Evolutionary conservation across 495 filamentous ascomycete genomes (phyloP).

Genomic region (Stereocaulon alpinum): DNA sequence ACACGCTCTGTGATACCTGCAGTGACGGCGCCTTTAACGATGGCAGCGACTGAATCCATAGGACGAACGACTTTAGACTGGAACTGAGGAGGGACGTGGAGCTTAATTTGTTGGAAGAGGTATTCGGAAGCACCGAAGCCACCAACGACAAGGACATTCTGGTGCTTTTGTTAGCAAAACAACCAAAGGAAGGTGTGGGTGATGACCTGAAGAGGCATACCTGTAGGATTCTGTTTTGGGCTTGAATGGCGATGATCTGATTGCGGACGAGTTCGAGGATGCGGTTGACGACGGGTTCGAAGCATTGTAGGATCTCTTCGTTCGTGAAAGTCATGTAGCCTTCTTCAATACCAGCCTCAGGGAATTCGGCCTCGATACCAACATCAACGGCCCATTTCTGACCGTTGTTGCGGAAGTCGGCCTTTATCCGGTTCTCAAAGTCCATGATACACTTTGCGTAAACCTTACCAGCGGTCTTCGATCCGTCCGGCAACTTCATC

Average conservation of each 20-base stretch:
- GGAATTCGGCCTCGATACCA: conserved; percentile 69
- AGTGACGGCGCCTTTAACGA: conserved; percentile 72
- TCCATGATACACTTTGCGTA: conserved; percentile 82
- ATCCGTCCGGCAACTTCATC: conserved; percentile 75
- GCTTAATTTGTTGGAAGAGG: conserved; percentile 73
- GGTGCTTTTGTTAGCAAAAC: background rate
- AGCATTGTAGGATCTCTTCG: conserved; percentile 72
- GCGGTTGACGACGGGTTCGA: conserved; percentile 69
- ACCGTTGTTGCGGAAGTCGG: conserved; percentile 72
- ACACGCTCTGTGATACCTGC: conserved; percentile 95
- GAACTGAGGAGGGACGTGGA: conserved; percentile 69
- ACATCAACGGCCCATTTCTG: conserved; percentile 80
- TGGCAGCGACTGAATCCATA: conserved; percentile 74
- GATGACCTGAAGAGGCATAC: conserved; percentile 31
- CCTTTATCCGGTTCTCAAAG: conserved; percentile 75
- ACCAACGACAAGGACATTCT: conserved; percentile 70
- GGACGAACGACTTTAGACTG: conserved; percentile 73
- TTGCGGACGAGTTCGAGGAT: conserved; percentile 69
- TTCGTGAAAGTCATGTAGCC: conserved; percentile 79
- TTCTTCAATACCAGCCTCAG: conserved; percentile 69
- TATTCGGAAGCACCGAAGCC: conserved; percentile 76
- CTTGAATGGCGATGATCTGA: conserved; percentile 74
- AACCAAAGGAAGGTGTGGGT: conserved; percentile 20
- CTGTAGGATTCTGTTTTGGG: conserved; percentile 61
- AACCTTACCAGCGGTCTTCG: conserved; percentile 63